A percentile compares a stretch with the other conserved stretches of the same genome.
Conservation (phyloP, 371 early-diverging fungal genomes). For the Capillidium rhysosporum region DNA sequence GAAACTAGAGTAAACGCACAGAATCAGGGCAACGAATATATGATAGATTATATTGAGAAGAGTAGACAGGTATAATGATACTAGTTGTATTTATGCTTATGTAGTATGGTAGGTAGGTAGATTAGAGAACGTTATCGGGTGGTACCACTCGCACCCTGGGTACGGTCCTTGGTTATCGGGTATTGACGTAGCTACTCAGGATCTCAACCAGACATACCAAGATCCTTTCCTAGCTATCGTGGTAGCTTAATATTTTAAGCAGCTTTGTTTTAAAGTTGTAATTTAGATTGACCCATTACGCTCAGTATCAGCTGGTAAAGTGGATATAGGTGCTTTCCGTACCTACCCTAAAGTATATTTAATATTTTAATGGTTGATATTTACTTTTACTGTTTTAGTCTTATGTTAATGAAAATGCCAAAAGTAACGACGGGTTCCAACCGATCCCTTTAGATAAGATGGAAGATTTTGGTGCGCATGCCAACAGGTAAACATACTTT, state of each 20-base stretch:
- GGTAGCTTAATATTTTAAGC: conserved; percentile 18
- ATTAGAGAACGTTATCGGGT: conserved; percentile 84
- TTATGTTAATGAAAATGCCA: conserved; percentile 52
- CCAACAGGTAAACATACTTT: conserved; percentile 34
- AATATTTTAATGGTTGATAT: background rate
- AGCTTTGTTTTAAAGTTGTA: background rate
- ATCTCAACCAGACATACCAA: conserved; percentile 82
- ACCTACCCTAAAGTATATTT: conserved; percentile 49
- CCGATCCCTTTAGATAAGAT: conserved; percentile 83
- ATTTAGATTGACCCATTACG: conserved; percentile 86
- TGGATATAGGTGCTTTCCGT: conserved; percentile 93
- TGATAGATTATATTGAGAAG: conserved; percentile 77
- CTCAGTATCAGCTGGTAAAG: conserved; percentile 88
- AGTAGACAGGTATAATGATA: conserved; percentile 40
- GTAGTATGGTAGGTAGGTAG: conserved; percentile 51
- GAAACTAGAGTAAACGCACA: conserved; percentile 98
- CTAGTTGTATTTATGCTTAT: background rate
- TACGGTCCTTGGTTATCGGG: conserved; percentile 98
- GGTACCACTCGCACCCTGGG: conserved; percentile 98
- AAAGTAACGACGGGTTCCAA: conserved; percentile 45
- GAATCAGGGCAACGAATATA: conserved; percentile 87
- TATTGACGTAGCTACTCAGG: conserved; percentile 92
- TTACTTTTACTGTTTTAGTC: conserved; percentile 18
- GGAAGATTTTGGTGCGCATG: conserved; percentile 95
- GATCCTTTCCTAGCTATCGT: conserved; percentile 95